Evolutionary conservation across 345 rosid genomes (phyloP).

Genomic region (Pugionium dolabratum): DNA sequence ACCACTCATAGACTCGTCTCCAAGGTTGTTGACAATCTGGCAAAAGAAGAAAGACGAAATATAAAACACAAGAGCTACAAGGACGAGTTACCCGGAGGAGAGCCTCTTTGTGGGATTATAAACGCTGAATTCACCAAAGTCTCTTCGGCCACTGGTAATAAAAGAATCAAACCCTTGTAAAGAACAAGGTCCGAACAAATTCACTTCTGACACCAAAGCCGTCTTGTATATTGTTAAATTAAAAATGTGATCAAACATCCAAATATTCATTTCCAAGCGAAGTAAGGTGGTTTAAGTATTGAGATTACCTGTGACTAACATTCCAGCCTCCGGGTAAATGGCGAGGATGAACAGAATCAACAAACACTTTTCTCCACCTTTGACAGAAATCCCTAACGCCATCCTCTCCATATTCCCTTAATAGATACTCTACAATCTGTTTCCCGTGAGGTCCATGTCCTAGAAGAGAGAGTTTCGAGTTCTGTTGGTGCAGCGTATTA

Average conservation of each 20-base stretch:
- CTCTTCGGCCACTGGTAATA: slow-evolving; percentile 86
- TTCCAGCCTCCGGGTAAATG: slow-evolving; percentile 94
- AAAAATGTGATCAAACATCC: slow-evolving; percentile 14
- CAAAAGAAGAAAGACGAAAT: slow-evolving; percentile 5
- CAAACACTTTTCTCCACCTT: slow-evolving; percentile 92
- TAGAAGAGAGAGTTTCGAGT: slow-evolving; percentile 69
- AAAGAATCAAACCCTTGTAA: slow-evolving; percentile 57
- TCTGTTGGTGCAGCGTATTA: slow-evolving; percentile 43
- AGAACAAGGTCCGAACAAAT: slow-evolving; percentile 29
- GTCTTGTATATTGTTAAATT: background rate
- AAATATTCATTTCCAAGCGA: background rate
- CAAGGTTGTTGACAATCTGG: background rate
- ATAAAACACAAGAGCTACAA: background rate
- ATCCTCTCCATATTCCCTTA: slow-evolving; percentile 66
- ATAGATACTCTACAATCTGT: slow-evolving; percentile 71
- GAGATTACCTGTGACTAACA: slow-evolving; percentile 56
- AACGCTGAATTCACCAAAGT: slow-evolving; percentile 87
- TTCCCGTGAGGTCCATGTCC: slow-evolving; percentile 99
- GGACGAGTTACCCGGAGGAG: slow-evolving; percentile 17
- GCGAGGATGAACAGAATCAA: slow-evolving; percentile 73
- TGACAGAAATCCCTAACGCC: slow-evolving; percentile 81
- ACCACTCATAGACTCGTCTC: background rate
- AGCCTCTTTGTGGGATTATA: slow-evolving; percentile 64
- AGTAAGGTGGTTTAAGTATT: slow-evolving; percentile 1
- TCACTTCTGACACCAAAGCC: slow-evolving; percentile 14